Percentiles rank a stretch among this genome's conserved stretches.
Conservation (phyloP, 2,329 filamentous ascomycete genomes). For the Diaporthe ilicicola region DNA sequence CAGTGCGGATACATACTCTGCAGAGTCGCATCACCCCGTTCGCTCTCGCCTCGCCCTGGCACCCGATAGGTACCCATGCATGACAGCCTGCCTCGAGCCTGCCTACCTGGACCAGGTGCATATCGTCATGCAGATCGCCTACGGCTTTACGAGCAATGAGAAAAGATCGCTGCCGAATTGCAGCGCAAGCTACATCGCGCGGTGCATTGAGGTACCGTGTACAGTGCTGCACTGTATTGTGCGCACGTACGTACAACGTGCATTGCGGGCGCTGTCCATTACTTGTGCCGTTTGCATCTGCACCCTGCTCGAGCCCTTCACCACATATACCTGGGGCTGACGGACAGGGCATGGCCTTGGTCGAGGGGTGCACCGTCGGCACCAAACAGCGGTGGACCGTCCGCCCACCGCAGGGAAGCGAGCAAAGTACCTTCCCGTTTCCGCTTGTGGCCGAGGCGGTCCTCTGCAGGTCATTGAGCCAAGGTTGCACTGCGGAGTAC, state of each 20-base stretch:
- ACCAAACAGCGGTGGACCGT: conserved; percentile 30
- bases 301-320: background rate
- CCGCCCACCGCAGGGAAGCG: background rate
- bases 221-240: background rate
- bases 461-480: conserved; percentile 32
- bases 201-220: background rate
- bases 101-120: conserved; percentile 23
- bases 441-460: conserved; percentile 27
- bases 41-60: background rate
- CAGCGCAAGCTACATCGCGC: background rate
- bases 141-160: conserved; percentile 3
- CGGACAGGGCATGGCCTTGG: background rate
- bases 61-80: conserved; percentile 5
- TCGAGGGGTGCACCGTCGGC: conserved; percentile 10
- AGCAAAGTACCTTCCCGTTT: conserved; percentile 22
- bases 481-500: conserved; percentile 29
- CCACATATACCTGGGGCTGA: background rate
- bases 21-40: background rate
- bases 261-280: conserved; percentile 6
- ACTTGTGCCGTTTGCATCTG: conserved; percentile 11
- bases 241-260: background rate
- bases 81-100: conserved; percentile 11
- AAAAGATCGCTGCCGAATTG: background rate
- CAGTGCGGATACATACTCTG: background rate
- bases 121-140: conserved; percentile 23